Conservation (phyloP, 164 flowering plant genomes). For the Vitis labrusca region DNA sequence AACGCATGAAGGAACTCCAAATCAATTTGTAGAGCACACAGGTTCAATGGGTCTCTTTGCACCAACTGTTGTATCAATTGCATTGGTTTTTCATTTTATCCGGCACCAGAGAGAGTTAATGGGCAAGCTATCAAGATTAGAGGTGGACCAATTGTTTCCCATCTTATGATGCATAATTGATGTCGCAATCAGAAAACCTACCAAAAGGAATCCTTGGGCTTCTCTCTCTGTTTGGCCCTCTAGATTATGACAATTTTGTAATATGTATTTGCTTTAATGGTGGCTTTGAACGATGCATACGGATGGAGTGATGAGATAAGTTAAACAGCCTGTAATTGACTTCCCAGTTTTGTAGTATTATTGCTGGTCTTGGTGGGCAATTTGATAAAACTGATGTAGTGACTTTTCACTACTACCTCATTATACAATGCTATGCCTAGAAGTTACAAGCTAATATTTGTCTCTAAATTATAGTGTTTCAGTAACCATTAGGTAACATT, state of each 20-base stretch:
- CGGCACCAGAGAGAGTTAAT: not conserved
- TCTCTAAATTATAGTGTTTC: slow-evolving; percentile 15
- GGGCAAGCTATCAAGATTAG: not conserved
- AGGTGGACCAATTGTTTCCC: slow-evolving; percentile 6
- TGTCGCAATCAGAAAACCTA: not conserved
- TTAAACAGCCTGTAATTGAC: slow-evolving; percentile 15
- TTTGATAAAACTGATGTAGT: slow-evolving; percentile 11
- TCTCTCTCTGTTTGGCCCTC: not conserved
- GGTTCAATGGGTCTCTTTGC: not conserved
- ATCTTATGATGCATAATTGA: slow-evolving; percentile 1
- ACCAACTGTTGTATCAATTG: not conserved
- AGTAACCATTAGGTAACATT: slow-evolving; percentile 15
- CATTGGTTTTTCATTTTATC: not conserved
- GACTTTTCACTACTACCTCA: slow-evolving; percentile 4
- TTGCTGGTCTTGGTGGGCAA: slow-evolving; percentile 7
- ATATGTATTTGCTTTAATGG: slow-evolving; percentile 8
- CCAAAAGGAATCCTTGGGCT: not conserved
- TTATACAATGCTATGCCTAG: slow-evolving; percentile 23
- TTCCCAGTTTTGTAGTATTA: slow-evolving; percentile 9
- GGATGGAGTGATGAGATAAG: slow-evolving; percentile 7
- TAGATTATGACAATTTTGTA: slow-evolving; percentile 3
- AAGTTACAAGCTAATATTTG: slow-evolving; percentile 11
- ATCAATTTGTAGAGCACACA: not conserved
- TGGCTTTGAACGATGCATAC: slow-evolving; percentile 1
- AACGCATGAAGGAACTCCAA: not conserved